These are phyloP conservation scores for Fusarium poae DNA, from an alignment of 2,329 filamentous ascomycete species.

Conservation along the genomic window DNA sequence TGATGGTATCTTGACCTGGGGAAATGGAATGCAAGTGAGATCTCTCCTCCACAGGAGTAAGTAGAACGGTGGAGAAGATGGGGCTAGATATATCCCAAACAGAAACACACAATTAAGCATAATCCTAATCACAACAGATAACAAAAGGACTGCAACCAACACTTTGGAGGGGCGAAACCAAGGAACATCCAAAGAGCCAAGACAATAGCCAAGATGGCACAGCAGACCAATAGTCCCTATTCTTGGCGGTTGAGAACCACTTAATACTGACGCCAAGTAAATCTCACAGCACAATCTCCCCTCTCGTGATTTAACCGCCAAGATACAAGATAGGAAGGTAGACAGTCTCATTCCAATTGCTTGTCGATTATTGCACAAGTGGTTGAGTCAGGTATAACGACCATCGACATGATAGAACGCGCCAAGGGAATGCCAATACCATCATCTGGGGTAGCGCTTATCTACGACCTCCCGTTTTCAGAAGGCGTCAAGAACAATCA, in stretches of 20 bases:
- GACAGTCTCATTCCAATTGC: not conserved
- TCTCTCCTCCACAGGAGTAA: conserved; percentile 5
- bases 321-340: conserved; percentile 36
- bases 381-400: not conserved
- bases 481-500: not conserved
- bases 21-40: not conserved
- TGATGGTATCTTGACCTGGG: not conserved
- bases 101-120: not conserved
- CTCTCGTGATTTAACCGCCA: conserved; percentile 37
- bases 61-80: conserved; percentile 8
- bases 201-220: conserved; percentile 24
- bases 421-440: conserved; percentile 6
- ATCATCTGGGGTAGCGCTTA: conserved; percentile 9
- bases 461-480: conserved; percentile 1
- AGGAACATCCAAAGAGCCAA: conserved; percentile 4
- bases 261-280: conserved; percentile 37
- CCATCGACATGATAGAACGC: not conserved
- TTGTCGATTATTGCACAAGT: not conserved
- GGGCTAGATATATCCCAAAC: conserved; percentile 19
- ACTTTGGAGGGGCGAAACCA: not conserved
- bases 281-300: not conserved
- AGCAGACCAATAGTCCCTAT: conserved; percentile 9
- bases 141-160: not conserved
- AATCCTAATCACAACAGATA: not conserved
- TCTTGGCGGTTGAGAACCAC: conserved; percentile 32